phyloP scores from a whole-genome alignment of 257 asterid genomes.

The Ilex asprella region DNA sequence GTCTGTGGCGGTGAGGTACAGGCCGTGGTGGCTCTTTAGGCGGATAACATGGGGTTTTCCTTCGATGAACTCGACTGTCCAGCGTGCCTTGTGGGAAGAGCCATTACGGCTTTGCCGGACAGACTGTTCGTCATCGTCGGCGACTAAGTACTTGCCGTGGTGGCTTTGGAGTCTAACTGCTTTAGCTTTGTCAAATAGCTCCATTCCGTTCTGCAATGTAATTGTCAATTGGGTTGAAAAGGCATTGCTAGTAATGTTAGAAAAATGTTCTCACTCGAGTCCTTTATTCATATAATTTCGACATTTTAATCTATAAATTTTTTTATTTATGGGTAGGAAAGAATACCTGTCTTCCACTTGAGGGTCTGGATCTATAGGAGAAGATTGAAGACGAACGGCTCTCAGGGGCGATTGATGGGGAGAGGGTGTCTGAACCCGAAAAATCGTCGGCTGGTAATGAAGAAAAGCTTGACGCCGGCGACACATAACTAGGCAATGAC shows the following conservation, averaged over 20 bases:
- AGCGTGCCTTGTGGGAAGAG: conserved; percentile 25
- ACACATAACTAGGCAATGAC: conserved; percentile 25
- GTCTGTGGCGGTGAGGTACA: conserved; percentile 60
- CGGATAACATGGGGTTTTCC: conserved; percentile 40
- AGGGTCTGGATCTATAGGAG: conserved; percentile 15
- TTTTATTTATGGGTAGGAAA: not conserved
- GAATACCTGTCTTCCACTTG: conserved; percentile 22
- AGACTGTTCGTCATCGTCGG: conserved; percentile 32
- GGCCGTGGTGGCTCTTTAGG: conserved; percentile 59
- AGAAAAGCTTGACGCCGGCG: conserved; percentile 16
- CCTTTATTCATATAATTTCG: too few relatives aligned
- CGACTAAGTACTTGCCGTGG: conserved; percentile 27
- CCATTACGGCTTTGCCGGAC: conserved; percentile 36
- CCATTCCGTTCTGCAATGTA: conserved; percentile 17
- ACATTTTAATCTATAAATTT: too few relatives aligned
- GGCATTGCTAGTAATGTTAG: too few relatives aligned
- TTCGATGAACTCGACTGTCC: conserved; percentile 62
- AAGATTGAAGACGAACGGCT: conserved; percentile 26
- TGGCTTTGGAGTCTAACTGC: conserved; percentile 30
- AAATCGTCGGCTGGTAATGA: conserved; percentile 14
- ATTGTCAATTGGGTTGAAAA: too few relatives aligned
- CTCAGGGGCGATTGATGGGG: conserved; percentile 16
- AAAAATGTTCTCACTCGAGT: too few relatives aligned
- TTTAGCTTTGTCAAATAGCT: conserved; percentile 26
- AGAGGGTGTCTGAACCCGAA: conserved; percentile 8